These are phyloP conservation scores for Daldinia sp. DNA, from an alignment of 2,329 filamentous ascomycete genomes.

Conservation along the genomic window DNA sequence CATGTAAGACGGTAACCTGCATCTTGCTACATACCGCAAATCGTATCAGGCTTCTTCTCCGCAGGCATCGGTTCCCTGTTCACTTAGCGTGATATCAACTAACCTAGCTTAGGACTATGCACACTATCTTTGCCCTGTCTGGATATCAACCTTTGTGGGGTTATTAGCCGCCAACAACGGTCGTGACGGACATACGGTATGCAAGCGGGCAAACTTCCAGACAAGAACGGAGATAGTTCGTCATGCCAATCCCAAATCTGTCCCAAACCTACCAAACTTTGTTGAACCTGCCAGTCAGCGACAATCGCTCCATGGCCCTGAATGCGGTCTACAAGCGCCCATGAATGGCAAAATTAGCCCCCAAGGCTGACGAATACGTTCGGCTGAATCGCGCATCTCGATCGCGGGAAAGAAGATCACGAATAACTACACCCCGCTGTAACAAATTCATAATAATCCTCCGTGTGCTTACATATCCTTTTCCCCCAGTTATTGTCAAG, in stretches of 20 bases:
- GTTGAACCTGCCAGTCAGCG: neutral
- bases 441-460: neutral
- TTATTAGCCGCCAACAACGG: conserved; percentile 28
- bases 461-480: neutral
- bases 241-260: conserved; percentile 6
- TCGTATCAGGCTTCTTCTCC: conserved; percentile 31
- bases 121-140: conserved; percentile 8
- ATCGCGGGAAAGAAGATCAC: conserved; percentile 6
- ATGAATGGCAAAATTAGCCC: conserved; percentile 9
- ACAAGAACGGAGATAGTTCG: conserved; percentile 26
- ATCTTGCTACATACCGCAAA: conserved; percentile 26
- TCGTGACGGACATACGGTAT: conserved; percentile 21
- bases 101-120: neutral
- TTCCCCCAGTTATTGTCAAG: neutral
- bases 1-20: conserved; percentile 26
- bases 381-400: conserved; percentile 26
- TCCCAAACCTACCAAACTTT: neutral
- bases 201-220: conserved; percentile 15
- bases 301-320: conserved; percentile 22
- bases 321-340: conserved; percentile 23
- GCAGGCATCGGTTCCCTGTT: conserved; percentile 29
- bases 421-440: neutral
- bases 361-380: conserved; percentile 26
- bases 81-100: conserved; percentile 21
- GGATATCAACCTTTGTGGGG: conserved; percentile 35